These are phyloP conservation scores for Boletellus deceptivus DNA, from an alignment of 1,284 basidiomycete genomes.

Conservation along the genomic window DNA sequence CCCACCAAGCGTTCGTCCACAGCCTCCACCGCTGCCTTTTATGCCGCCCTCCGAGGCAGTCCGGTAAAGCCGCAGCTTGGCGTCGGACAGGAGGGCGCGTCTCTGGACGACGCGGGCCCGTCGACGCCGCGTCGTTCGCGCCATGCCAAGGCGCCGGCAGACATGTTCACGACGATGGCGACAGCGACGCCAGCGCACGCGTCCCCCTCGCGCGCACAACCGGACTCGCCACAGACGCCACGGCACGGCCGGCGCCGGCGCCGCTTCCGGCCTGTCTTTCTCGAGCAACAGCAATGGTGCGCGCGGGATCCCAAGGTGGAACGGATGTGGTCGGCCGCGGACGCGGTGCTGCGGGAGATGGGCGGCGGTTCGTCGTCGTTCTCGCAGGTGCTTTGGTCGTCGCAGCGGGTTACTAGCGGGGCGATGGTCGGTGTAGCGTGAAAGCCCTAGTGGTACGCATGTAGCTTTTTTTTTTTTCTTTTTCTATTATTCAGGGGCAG, in stretches of 20 bases:
- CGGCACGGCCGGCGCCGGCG: constrained; percentile 2
- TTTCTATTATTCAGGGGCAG: no score
- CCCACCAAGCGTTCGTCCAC: constrained; percentile 8
- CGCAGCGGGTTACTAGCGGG: neutral
- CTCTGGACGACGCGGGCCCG: constrained; percentile 10
- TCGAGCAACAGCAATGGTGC: constrained; percentile 33
- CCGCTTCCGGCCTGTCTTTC: constrained; percentile 29
- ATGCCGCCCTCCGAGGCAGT: constrained; percentile 15
- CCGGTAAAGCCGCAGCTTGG: constrained; percentile 1
- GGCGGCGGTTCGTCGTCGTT: neutral
- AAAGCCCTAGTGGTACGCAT: neutral
- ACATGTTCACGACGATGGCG: no score
- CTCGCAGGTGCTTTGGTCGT: no score
- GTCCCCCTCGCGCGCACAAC: no score
- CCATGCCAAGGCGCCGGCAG: neutral
- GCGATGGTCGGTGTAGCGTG: neutral
- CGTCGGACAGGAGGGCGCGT: neutral
- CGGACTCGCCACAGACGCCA: no score
- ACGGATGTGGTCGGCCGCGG: constrained; percentile 24
- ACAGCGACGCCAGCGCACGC: neutral
- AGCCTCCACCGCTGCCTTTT: constrained; percentile 20
- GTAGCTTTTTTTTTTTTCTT: no score
- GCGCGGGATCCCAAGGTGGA: constrained; percentile 31
- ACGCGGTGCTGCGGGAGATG: constrained; percentile 16
- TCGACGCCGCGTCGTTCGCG: constrained; percentile 27